These are phyloP conservation scores for Metschnikowia kunwiensis DNA, from an alignment of 805 yeast species.

Conservation along the genomic window DNA sequence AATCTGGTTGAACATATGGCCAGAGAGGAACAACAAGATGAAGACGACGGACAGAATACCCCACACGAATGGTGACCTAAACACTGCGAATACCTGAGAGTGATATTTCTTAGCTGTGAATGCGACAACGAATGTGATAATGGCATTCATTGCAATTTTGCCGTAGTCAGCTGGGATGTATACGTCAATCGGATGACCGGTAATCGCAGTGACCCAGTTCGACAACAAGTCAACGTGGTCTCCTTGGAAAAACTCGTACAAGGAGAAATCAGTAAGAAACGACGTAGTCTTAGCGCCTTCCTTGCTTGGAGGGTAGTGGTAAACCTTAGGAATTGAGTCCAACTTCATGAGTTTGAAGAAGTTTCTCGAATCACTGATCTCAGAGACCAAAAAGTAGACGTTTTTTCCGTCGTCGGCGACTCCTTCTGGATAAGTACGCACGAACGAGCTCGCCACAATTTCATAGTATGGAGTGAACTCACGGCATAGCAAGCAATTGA, in stretches of 20 bases:
- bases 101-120: constrained; percentile 27
- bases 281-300: constrained; percentile 16
- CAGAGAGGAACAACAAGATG: constrained; percentile 72
- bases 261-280: constrained; percentile 25
- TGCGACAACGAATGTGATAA: constrained; percentile 30
- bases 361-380: constrained; percentile 55
- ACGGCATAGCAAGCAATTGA: constrained; percentile 75
- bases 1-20: constrained; percentile 91
- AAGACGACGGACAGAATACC: constrained; percentile 59
- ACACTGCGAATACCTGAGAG: constrained; percentile 34
- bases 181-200: constrained; percentile 35
- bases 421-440: constrained; percentile 51
- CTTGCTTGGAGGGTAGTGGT: constrained; percentile 53
- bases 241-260: constrained; percentile 47
- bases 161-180: constrained; percentile 44
- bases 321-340: constrained; percentile 76
- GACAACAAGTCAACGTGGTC: constrained; percentile 38
- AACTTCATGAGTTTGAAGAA: constrained; percentile 54
- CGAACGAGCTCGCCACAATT: constrained; percentile 56
- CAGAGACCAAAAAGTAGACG: constrained; percentile 72
- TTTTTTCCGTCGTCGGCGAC: constrained; percentile 32
- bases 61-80: constrained; percentile 65
- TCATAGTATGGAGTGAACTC: constrained; percentile 66
- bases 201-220: constrained; percentile 33
- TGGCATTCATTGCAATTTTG: constrained; percentile 33